Conservation (phyloP, 1,139 yeast species). For the Scheffersomyces stambukii region DNA sequence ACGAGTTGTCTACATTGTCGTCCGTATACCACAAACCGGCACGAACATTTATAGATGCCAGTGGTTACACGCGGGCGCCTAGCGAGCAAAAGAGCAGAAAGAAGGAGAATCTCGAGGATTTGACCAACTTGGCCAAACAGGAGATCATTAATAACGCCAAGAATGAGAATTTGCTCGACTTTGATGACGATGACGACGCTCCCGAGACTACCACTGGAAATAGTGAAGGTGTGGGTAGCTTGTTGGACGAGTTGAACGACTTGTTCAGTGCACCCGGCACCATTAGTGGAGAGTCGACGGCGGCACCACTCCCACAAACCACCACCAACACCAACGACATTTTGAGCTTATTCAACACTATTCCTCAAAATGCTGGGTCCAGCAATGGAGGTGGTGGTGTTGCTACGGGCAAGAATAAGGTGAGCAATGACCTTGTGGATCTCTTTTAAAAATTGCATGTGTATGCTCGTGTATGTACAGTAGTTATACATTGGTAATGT, state of each 20-base stretch:
- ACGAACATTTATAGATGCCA: slow-evolving; percentile 53
- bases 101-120: slow-evolving; percentile 54
- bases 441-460: slow-evolving; percentile 34
- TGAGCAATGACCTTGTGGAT: slow-evolving; percentile 51
- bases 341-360: slow-evolving; percentile 36
- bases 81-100: slow-evolving; percentile 16
- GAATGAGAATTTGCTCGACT: slow-evolving; percentile 81
- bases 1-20: slow-evolving; percentile 80
- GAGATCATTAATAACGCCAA: slow-evolving; percentile 66
- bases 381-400: slow-evolving; percentile 11
- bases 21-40: slow-evolving; percentile 90
- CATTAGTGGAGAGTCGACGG: slow-evolving; percentile 8
- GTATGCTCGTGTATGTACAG: slow-evolving; percentile 1
- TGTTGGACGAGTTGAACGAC: slow-evolving; percentile 67
- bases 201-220: slow-evolving; percentile 15
- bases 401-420: slow-evolving; percentile 11
- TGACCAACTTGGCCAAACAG: slow-evolving; percentile 70
- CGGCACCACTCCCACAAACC: slow-evolving; percentile 6
- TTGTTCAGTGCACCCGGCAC: slow-evolving; percentile 44
- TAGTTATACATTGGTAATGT: too few relatives aligned
- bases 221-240: slow-evolving; percentile 18
- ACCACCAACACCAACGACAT: slow-evolving; percentile 32
- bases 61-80: slow-evolving; percentile 26
- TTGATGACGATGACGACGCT: slow-evolving; percentile 61
- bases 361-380: slow-evolving; percentile 7